Base-by-base conservation (phyloP, 2,329 filamentous ascomycete genomes). In the Neonectria faginata region DNA sequence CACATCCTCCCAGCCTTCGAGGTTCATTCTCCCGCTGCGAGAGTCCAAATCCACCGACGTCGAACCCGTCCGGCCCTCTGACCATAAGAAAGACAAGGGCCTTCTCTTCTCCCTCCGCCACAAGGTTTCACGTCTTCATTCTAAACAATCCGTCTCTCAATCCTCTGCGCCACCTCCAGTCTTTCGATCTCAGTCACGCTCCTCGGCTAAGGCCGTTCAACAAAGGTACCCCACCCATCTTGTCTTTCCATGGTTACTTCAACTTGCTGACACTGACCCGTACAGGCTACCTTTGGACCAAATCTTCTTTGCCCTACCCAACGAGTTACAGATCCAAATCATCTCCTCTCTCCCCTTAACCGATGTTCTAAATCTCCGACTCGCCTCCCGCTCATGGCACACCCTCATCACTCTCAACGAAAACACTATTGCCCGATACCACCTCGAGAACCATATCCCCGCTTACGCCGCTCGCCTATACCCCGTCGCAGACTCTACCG, bases 301-400 rank as follows among this genome's bases (percentile, higher is more conserved):
- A 55, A 79, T 88, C n/a, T 89, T 91, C 66, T 78, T 85, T 22
- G 79, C 78, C 31, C 78, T 91, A 6, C 88, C 88, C 2, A 87
- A 83, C 64, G 88, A 91, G 75, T 77, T 91, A 50, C 88, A 90
- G 74, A 83, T 89, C 25, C 86, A 90, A 70, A 85, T 91, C 67
- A 85, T 90, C 54, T 83, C 86, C 3, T 83, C 84, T 1, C 79
- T 91, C 29, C 86, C 88, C 1, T 81, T 91, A 41, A 85, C 85
- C 33, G 87, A 89, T 64, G 80, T 90, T 16, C 80, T 91, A 33
- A 88, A 83, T 65, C 80, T 91, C 22, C 85, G 88, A 64, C 75
- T 86, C 29, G 83, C 85, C 14, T 90, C 87, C 1, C 86, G 84
- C 69, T 83, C 84, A 36, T 88, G 88, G 81, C 88, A 90, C 70